Evolutionary conservation across 23 red algal species (phyloP).

Genomic region (Cyanidium caldarium): DNA sequence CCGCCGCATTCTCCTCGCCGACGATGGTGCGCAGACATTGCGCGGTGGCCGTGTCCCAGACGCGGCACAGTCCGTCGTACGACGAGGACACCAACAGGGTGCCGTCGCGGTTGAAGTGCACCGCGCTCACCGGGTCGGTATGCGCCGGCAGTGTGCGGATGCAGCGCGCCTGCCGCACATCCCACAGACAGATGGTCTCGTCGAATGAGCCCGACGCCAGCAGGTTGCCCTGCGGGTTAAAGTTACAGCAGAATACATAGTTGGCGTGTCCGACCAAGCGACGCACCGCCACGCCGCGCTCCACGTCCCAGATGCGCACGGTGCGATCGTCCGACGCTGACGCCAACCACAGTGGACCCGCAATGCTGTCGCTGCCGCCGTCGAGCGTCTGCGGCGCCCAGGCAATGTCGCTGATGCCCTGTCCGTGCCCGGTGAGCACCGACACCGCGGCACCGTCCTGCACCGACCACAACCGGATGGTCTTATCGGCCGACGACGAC

Average conservation of each 20-base stretch:
- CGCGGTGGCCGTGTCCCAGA: constrained; percentile 71
- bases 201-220: constrained; percentile 77
- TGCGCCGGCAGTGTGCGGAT: constrained; percentile 58
- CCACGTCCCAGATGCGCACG: constrained; percentile 69
- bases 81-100: constrained; percentile 79
- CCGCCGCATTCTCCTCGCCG: constrained; percentile 45
- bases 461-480: constrained; percentile 12
- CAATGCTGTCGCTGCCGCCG: neutral
- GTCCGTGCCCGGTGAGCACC: constrained; percentile 44
- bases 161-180: constrained; percentile 39
- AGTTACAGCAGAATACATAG: constrained; percentile 81
- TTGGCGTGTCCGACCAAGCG: constrained; percentile 56
- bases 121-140: constrained; percentile 58
- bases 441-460: constrained; percentile 8
- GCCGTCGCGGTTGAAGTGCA: constrained; percentile 79
- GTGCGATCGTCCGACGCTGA: constrained; percentile 84
- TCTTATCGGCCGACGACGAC: constrained; percentile 24
- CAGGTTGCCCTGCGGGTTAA: constrained; percentile 45
- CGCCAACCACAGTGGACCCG: neutral
- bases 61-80: constrained; percentile 67
- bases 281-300: constrained; percentile 20
- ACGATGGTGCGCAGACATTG: constrained; percentile 70
- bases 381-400: constrained; percentile 47
- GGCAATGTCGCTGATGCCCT: constrained; percentile 75
- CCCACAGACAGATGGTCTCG: constrained; percentile 59